Percentiles rank a stretch among this genome's conserved stretches.
Conservation (phyloP, 768 basidiomycete species). For the Russula emetica region DNA sequence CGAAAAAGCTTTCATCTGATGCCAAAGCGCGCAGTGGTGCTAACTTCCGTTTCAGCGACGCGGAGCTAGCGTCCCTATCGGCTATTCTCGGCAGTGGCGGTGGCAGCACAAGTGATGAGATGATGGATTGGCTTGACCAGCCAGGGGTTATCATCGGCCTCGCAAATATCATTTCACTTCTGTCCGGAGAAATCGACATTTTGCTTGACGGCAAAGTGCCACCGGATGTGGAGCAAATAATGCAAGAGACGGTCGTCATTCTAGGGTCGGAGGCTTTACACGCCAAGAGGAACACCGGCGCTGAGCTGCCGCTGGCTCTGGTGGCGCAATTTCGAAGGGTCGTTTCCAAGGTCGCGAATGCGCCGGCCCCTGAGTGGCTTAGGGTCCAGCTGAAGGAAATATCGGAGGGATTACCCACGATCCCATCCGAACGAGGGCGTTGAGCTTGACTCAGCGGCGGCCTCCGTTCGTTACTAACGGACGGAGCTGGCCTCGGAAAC, state of each 20-base stretch:
- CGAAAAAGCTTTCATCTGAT: not conserved
- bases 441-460: not conserved
- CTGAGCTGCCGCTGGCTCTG: slow-evolving; percentile 1
- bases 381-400: not conserved
- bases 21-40: not conserved
- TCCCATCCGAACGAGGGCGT: not conserved
- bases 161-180: not conserved
- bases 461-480: too few relatives aligned
- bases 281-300: not conserved
- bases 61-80: not conserved
- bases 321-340: not conserved
- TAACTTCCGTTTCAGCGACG: not conserved
- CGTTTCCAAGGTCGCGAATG: not conserved
- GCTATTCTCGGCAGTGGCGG: not conserved
- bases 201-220: not conserved
- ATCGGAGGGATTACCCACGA: not conserved
- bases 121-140: not conserved
- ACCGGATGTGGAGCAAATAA: not conserved
- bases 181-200: not conserved
- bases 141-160: not conserved
- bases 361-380: not conserved
- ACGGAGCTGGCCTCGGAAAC: too few relatives aligned
- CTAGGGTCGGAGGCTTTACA: not conserved
- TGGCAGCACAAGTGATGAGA: not conserved
- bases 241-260: not conserved